Base-by-base conservation (phyloP, 306 rosid species). In the Trichosanthes cucumerina region DNA sequence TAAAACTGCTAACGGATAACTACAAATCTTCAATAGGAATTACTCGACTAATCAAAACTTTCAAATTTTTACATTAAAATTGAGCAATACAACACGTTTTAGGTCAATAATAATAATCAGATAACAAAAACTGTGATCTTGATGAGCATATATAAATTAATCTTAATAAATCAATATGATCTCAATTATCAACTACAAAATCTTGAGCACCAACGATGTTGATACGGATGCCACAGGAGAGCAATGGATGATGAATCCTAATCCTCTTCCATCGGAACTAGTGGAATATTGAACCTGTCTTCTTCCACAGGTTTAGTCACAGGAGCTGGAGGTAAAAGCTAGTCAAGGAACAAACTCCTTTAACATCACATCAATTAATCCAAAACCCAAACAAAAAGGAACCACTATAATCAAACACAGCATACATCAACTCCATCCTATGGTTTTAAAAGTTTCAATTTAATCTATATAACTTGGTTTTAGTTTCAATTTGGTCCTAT, bases 181-280 rank as follows among this genome's bases (percentile, higher is more conserved):
- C 50, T n/a, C 50, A 39, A n/a, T n/a, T 68, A 18, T 68, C 74
- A 38, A 68, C 74, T 68, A n/a, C 74, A 68, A 68, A 68, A 68
- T 4, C 52, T 68, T 10, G 74, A 39, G 74, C 31, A 68, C 52
- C 74, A 68, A 68, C 50, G 28, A 33, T 62, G 69, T 14, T 31
- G 43, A 63, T 4, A 8, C 14, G 4, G 28, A 36, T 65, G 47
- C 47, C 28, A 65, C 14, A 9, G 74, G 16, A 64, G 24, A 39
- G 31, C 2, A 19, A 66, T n/a, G 7, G 39, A 15, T 83, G 65
- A 87, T 81, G 1, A 28, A 28, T 88, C 16, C 23, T 34, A 65
- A n/a, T 65, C 90, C 80, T 88, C 89, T 82, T 94, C 98, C 98
- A 94, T 94, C n/a, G 97, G 96, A 59, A 94, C 94, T 9, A 86